phyloP scores from a whole-genome alignment of 2,329 filamentous ascomycete genomes.

The Mariannaea elegans region DNA sequence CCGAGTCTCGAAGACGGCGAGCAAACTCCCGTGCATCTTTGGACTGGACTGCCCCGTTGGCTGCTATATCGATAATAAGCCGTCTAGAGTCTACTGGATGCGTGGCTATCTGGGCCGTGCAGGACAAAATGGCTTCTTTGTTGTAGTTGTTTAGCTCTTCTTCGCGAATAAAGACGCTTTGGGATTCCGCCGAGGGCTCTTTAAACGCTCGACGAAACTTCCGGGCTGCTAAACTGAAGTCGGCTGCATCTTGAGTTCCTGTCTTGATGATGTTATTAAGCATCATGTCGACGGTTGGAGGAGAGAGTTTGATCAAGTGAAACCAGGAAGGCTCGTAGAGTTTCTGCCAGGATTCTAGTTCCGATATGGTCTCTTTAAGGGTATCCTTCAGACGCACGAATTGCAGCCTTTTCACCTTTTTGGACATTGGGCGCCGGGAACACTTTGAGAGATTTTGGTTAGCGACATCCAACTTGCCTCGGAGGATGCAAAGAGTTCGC shows the following conservation, averaged over 20 bases:
- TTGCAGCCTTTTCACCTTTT: conserved; percentile 1
- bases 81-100: neutral
- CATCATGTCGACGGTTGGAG: neutral
- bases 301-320: conserved; percentile 9
- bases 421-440: neutral
- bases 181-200: neutral
- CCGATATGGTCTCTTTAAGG: conserved; percentile 5
- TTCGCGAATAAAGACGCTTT: neutral
- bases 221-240: neutral
- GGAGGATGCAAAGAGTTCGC: conserved; percentile 1
- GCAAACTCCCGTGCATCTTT: conserved; percentile 12
- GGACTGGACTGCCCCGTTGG: neutral
- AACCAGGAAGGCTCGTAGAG: conserved; percentile 22
- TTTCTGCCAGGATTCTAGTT: conserved; percentile 15
- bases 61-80: conserved; percentile 2
- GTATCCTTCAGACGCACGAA: neutral
- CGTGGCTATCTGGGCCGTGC: conserved; percentile 1
- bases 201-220: conserved; percentile 7
- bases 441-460: neutral
- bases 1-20: conserved; percentile 6
- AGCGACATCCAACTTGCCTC: conserved; percentile 1
- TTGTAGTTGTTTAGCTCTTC: neutral
- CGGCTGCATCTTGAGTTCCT: neutral
- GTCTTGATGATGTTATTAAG: neutral
- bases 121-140: conserved; percentile 2